Conservation (phyloP, 768 basidiomycete species). For the Gymnopilus junonius region DNA sequence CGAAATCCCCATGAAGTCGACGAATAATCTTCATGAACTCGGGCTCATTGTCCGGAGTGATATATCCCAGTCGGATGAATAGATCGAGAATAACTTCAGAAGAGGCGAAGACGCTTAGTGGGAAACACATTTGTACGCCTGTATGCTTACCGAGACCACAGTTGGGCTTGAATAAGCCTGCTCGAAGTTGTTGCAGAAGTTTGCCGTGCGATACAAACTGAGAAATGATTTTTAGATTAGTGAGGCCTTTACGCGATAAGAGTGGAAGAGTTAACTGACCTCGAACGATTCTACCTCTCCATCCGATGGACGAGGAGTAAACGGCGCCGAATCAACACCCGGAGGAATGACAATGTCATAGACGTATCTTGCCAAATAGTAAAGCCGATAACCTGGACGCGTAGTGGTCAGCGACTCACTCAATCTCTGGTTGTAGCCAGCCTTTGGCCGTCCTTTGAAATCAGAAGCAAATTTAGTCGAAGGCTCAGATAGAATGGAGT, state of each 20-base stretch:
- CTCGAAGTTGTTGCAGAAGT: constrained; percentile 65
- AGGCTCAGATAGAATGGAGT: not conserved
- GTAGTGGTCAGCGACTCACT: constrained; percentile 48
- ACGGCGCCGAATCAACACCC: constrained; percentile 46
- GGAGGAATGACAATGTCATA: constrained; percentile 82
- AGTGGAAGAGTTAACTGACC: constrained; percentile 42
- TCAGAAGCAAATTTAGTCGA: not conserved
- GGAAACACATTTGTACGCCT: not conserved
- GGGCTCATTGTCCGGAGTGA: constrained; percentile 89
- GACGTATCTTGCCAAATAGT: constrained; percentile 59
- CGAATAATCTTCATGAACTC: constrained; percentile 79
- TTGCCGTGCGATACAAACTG: constrained; percentile 71
- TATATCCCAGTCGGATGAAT: constrained; percentile 81
- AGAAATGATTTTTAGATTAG: not conserved
- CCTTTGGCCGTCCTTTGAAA: constrained; percentile 58
- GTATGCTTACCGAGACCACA: constrained; percentile 74
- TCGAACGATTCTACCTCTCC: constrained; percentile 96
- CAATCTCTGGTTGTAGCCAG: constrained; percentile 87
- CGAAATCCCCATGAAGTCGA: constrained; percentile 73
- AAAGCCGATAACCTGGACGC: constrained; percentile 4
- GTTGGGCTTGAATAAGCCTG: constrained; percentile 89
- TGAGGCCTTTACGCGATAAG: not conserved
- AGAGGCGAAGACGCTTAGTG: not conserved
- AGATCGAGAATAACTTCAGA: constrained; percentile 82
- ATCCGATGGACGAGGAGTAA: constrained; percentile 77